A percentile compares a stretch with the other conserved stretches of the same genome.
Conservation (phyloP, 2,329 filamentous ascomycete species). For the Cercospora sp. region DNA sequence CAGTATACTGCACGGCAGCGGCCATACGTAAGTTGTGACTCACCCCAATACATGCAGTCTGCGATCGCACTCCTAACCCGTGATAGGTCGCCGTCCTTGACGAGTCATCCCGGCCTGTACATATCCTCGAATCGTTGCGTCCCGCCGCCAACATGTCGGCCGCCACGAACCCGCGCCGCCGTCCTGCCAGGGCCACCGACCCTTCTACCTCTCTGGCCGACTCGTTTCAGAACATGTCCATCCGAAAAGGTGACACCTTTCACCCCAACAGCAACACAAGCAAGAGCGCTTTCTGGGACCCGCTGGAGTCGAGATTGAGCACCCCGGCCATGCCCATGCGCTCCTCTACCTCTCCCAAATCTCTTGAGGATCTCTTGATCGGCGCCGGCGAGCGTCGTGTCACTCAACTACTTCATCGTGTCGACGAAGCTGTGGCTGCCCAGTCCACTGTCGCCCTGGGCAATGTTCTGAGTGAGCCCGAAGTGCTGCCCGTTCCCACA, state of each 20-base stretch:
- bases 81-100: conserved; percentile 21
- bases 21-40: conserved; percentile 21
- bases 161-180: conserved; percentile 48
- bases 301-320: conserved; percentile 32
- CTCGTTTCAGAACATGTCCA: conserved; percentile 44
- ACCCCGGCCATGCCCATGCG: conserved; percentile 47
- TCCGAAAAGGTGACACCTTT: conserved; percentile 53
- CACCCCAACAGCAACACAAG: conserved; percentile 47
- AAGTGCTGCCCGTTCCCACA: conserved; percentile 51
- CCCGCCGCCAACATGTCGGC: conserved; percentile 33
- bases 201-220: conserved; percentile 40
- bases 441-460: conserved; percentile 39
- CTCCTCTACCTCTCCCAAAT: conserved; percentile 51
- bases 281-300: conserved; percentile 43
- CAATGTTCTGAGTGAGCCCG: conserved; percentile 49
- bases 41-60: conserved; percentile 17
- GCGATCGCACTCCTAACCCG: conserved; percentile 18
- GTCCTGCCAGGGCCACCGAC: conserved; percentile 41
- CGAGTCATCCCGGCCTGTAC: conserved; percentile 21
- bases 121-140: conserved; percentile 22
- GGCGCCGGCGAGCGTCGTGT: conserved; percentile 49
- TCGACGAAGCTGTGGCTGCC: conserved; percentile 46
- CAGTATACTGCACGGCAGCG: neutral
- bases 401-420: conserved; percentile 46
- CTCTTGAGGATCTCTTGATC: conserved; percentile 50